Conservation (phyloP, 768 basidiomycete species). For the Sistotremastrum niveocremeum region DNA sequence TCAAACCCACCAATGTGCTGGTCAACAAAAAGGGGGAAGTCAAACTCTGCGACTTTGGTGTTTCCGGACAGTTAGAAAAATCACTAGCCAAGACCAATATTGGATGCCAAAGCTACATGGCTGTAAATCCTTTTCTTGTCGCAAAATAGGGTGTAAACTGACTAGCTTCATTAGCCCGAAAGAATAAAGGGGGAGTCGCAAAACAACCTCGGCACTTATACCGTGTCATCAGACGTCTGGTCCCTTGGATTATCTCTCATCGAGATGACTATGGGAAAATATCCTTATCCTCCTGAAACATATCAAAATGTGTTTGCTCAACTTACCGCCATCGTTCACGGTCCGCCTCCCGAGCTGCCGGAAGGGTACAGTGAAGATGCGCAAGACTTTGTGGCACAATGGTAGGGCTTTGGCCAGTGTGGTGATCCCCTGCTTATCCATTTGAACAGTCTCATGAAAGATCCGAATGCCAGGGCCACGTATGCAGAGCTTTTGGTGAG, state of each 20-base stretch:
- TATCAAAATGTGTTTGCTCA: conserved; percentile 97
- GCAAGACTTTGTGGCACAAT: conserved; percentile 68
- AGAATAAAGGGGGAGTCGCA: conserved; percentile 91
- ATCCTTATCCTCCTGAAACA: conserved; percentile 96
- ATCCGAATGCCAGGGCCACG: conserved; percentile 63
- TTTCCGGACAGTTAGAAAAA: conserved; percentile 94
- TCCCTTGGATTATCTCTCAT: conserved; percentile 89
- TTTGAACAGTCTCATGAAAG: conserved; percentile 44
- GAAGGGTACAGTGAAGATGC: conserved; percentile 54
- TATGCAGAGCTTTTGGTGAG: conserved; percentile 71
- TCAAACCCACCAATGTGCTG: conserved; percentile 90
- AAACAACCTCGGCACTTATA: conserved; percentile 78
- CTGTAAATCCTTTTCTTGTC: conserved; percentile 38
- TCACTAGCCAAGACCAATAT: conserved; percentile 96
- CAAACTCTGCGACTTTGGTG: conserved; percentile 98
- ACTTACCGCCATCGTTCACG: conserved; percentile 90
- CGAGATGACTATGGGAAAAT: conserved; percentile 74
- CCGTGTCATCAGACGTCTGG: conserved; percentile 96
- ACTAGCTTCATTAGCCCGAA: conserved; percentile 50
- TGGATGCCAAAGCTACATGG: conserved; percentile 98
- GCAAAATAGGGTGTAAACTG: background rate
- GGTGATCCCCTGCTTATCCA: background rate
- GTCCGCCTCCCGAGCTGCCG: conserved; percentile 81
- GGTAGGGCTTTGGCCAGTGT: conserved; percentile 22
- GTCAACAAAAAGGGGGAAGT: conserved; percentile 79